These are phyloP conservation scores for Skeletonema tropicum DNA, from an alignment of 108 stramenopile genomes.

Conservation along the genomic window DNA sequence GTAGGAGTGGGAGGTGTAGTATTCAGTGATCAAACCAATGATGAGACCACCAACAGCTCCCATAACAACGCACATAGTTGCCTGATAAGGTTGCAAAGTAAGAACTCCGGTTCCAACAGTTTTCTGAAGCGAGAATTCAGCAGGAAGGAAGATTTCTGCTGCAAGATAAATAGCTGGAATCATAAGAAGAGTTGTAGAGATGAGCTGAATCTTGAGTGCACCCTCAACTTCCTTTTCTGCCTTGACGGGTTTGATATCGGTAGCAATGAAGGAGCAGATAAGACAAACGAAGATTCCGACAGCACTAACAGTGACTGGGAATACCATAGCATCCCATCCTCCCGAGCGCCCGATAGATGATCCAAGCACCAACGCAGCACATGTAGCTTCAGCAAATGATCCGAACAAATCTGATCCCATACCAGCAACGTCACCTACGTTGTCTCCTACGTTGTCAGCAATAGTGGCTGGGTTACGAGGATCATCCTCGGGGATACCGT, in stretches of 20 bases:
- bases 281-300: conserved; percentile 97
- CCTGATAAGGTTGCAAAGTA: conserved; percentile 65
- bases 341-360: conserved; percentile 80
- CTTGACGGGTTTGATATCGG: conserved; percentile 91
- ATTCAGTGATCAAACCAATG: conserved; percentile 98
- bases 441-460: conserved; percentile 99
- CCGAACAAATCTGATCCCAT: conserved; percentile 99
- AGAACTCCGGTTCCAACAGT: conserved; percentile 70
- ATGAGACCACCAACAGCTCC: conserved; percentile 95
- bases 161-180: conserved; percentile 90
- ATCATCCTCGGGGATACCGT: conserved; percentile 99
- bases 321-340: conserved; percentile 96
- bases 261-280: conserved; percentile 94
- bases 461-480: conserved; percentile 99
- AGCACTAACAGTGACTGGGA: conserved; percentile 93
- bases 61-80: conserved; percentile 79
- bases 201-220: conserved; percentile 95
- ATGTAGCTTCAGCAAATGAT: conserved; percentile 96
- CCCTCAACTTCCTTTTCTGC: conserved; percentile 85
- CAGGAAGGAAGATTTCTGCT: conserved; percentile 83
- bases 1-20: conserved; percentile 98
- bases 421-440: conserved; percentile 98
- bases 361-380: conserved; percentile 96
- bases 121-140: conserved; percentile 60
- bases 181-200: conserved; percentile 94